Percentiles rank a stretch among this genome's conserved stretches.
These are phyloP conservation scores for Aspergillus ibericus DNA, from an alignment of 2,329 filamentous ascomycete genomes.

Conservation along the genomic window DNA sequence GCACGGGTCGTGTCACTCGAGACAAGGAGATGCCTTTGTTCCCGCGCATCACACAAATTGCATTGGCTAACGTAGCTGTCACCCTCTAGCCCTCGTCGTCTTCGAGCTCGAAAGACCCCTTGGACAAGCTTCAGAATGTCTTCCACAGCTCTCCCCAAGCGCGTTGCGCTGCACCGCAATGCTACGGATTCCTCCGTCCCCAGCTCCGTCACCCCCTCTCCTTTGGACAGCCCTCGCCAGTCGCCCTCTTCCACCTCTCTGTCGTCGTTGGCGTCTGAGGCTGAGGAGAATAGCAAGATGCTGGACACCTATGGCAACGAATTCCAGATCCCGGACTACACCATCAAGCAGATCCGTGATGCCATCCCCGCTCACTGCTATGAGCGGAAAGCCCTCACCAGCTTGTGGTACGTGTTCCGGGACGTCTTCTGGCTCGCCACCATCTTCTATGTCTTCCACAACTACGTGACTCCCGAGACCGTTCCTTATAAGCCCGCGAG, in stretches of 20 bases:
- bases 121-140: constrained; percentile 40
- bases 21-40: neutral
- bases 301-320: constrained; percentile 92
- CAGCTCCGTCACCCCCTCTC: constrained; percentile 57
- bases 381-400: constrained; percentile 74
- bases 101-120: constrained; percentile 4
- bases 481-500: constrained; percentile 70
- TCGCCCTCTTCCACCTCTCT: constrained; percentile 85
- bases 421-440: constrained; percentile 71
- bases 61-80: neutral
- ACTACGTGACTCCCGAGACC: constrained; percentile 80
- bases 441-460: constrained; percentile 87
- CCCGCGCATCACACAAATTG: neutral
- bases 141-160: constrained; percentile 51
- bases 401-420: constrained; percentile 79
- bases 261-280: constrained; percentile 77
- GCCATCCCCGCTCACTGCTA: constrained; percentile 98
- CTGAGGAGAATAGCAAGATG: constrained; percentile 61
- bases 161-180: constrained; percentile 53
- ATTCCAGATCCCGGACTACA: constrained; percentile 91
- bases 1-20: neutral
- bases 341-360: constrained; percentile 95
- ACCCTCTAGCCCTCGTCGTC: neutral
- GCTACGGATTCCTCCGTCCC: constrained; percentile 57
- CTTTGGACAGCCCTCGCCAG: constrained; percentile 59